Conservation (phyloP, 305 asterid species). For the Stenogyne calaminthoides region DNA sequence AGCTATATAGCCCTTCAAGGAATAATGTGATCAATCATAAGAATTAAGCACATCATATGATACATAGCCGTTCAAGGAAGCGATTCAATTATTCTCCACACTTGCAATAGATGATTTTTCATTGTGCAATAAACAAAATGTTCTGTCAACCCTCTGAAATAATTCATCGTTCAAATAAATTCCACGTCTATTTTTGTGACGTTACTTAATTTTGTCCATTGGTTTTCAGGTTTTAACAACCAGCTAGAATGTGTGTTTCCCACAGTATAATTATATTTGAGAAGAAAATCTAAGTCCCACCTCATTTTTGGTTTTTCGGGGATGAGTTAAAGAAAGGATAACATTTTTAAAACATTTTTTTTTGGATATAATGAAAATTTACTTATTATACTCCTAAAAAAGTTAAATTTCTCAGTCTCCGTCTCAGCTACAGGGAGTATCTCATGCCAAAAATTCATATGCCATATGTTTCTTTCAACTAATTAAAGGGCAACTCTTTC, state of each 20-base stretch:
- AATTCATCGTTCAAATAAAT: not conserved
- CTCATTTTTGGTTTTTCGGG: too few species aligned
- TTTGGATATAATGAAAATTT: too few species aligned
- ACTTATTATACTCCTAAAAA: too few species aligned
- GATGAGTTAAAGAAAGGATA: too few species aligned
- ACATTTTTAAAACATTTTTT: too few species aligned
- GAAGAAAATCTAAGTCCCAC: too few species aligned
- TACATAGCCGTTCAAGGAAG: not conserved
- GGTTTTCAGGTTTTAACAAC: not conserved
- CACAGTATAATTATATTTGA: too few species aligned
- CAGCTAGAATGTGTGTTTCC: not conserved
- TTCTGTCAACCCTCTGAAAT: not conserved
- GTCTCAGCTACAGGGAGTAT: not conserved
- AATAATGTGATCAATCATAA: not conserved
- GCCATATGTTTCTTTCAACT: conserved; percentile 27
- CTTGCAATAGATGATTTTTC: not conserved
- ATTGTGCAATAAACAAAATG: not conserved
- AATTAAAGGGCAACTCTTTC: conserved; percentile 28
- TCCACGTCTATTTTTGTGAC: not conserved
- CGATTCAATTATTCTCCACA: not conserved
- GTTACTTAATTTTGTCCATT: not conserved
- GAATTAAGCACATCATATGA: not conserved
- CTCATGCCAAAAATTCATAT: conserved; percentile 10
- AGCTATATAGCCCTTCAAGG: not conserved
- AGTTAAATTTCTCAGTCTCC: not conserved